These are phyloP conservation scores for Petunia axillaris DNA, from an alignment of 257 asterid species.

Conservation along the genomic window DNA sequence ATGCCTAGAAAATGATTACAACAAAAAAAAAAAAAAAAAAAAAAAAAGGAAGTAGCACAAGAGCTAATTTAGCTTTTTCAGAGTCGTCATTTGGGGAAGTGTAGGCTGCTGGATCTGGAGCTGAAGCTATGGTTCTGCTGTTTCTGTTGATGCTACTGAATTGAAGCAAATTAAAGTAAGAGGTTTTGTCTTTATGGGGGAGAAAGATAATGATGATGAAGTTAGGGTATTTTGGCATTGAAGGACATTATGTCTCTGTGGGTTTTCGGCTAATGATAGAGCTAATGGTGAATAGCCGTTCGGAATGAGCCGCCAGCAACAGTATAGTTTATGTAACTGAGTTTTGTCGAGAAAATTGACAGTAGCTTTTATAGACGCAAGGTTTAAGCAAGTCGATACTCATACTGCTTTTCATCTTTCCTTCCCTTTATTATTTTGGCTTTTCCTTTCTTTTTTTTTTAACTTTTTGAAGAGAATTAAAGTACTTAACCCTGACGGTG, in stretches of 20 bases:
- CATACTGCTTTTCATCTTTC: not conserved
- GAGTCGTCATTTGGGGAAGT: conserved; percentile 63
- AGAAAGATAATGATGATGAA: conserved; percentile 21
- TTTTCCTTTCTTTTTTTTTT: not conserved
- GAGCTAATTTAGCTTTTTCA: conserved; percentile 58
- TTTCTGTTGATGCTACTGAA: conserved; percentile 34
- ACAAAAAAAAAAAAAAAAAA: conserved; percentile 15
- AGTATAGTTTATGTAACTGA: conserved; percentile 76
- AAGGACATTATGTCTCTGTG: conserved; percentile 7
- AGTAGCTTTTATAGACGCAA: too few relatives aligned
- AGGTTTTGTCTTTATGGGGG: conserved; percentile 40
- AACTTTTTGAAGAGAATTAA: too few relatives aligned
- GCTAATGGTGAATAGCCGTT: conserved; percentile 44
- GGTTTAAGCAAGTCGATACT: not conserved
- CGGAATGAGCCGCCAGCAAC: conserved; percentile 73
- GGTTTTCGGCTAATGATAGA: conserved; percentile 36
- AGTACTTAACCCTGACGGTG: too few relatives aligned
- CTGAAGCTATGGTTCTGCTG: conserved; percentile 40
- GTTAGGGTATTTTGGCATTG: conserved; percentile 33
- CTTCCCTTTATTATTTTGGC: not conserved
- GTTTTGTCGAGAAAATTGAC: too few relatives aligned
- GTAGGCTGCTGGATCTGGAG: conserved; percentile 51
- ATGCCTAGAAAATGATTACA: too few relatives aligned
- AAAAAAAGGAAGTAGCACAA: conserved; percentile 50
- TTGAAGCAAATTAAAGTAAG: conserved; percentile 41